Evolutionary conservation across 257 asterid species (phyloP).

Genomic region (Petunia secreta): DNA sequence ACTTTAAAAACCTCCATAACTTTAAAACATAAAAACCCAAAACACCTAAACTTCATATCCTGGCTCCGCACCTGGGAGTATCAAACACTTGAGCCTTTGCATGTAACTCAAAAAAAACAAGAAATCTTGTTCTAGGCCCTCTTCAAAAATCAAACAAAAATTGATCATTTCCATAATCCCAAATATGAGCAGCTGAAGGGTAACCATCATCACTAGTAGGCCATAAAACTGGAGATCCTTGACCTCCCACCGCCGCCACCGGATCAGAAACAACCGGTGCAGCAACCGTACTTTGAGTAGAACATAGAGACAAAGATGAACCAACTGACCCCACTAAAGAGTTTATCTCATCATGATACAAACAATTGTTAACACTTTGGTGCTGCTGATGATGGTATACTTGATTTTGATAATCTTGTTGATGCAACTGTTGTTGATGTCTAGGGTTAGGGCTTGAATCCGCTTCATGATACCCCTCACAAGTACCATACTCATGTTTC

Average conservation of each 20-base stretch:
- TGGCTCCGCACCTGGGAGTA: too few relatives aligned
- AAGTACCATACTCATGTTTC: not conserved
- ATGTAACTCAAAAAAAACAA: too few relatives aligned
- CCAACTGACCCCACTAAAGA: constrained; percentile 51
- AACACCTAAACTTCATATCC: too few relatives aligned
- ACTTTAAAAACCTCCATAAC: too few relatives aligned
- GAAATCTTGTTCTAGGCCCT: not conserved
- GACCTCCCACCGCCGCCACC: constrained; percentile 39
- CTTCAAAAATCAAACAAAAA: constrained; percentile 62
- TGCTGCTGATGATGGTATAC: not conserved
- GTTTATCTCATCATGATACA: constrained; percentile 51
- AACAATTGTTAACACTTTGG: not conserved
- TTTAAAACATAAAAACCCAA: too few relatives aligned
- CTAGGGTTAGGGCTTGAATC: constrained; percentile 72
- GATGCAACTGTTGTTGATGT: not conserved
- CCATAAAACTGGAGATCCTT: constrained; percentile 51
- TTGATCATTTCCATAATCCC: constrained; percentile 71
- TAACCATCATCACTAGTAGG: constrained; percentile 60
- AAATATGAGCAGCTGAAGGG: constrained; percentile 43
- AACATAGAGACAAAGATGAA: constrained; percentile 37
- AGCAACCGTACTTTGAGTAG: constrained; percentile 32
- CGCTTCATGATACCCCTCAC: constrained; percentile 28
- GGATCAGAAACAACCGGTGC: constrained; percentile 37
- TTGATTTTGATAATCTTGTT: constrained; percentile 23
- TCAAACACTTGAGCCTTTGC: too few relatives aligned